Evolutionary conservation across 352 stramenopile genomes (phyloP).

Genomic region (Pythium rhizo-oryzae): DNA sequence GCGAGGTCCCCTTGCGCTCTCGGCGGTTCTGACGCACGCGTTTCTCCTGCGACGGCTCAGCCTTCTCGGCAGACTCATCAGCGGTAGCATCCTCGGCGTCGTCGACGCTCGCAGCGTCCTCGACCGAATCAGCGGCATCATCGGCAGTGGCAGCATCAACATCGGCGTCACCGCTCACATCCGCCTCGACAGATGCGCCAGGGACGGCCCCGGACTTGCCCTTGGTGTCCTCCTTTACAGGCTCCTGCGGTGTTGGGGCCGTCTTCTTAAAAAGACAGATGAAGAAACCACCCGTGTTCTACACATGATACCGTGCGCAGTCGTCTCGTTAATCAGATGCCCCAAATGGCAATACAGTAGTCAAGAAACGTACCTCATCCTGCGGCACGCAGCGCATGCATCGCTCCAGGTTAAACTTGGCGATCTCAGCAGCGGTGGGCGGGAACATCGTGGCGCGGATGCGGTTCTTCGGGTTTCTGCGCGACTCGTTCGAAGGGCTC

Average conservation of each 20-base stretch:
- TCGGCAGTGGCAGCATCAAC: conserved; percentile 1
- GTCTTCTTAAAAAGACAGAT: conserved; percentile 96
- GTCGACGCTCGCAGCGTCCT: conserved; percentile 26
- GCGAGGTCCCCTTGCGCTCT: conserved; percentile 53
- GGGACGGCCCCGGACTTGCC: not conserved
- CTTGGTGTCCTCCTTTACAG: conserved; percentile 5
- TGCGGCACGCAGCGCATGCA: conserved; percentile 98
- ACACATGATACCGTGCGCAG: not conserved
- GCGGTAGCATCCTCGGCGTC: conserved; percentile 23
- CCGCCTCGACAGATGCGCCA: not conserved
- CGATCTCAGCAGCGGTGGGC: conserved; percentile 75
- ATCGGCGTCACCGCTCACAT: not conserved
- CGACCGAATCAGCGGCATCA: conserved; percentile 14
- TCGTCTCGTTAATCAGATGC: no score
- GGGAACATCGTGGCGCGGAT: conserved; percentile 91
- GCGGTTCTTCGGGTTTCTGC: conserved; percentile 81
- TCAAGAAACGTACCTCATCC: conserved; percentile 74
- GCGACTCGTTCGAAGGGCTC: conserved; percentile 52
- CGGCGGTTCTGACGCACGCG: conserved; percentile 30
- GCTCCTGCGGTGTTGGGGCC: conserved; percentile 45
- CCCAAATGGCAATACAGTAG: no score
- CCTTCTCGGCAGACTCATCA: conserved; percentile 12
- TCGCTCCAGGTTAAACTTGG: conserved; percentile 85
- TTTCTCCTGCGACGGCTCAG: conserved; percentile 14
- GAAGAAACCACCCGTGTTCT: conserved; percentile 99